These are phyloP conservation scores for Santalum album DNA, from an alignment of 164 flowering plant species.

Conservation along the genomic window DNA sequence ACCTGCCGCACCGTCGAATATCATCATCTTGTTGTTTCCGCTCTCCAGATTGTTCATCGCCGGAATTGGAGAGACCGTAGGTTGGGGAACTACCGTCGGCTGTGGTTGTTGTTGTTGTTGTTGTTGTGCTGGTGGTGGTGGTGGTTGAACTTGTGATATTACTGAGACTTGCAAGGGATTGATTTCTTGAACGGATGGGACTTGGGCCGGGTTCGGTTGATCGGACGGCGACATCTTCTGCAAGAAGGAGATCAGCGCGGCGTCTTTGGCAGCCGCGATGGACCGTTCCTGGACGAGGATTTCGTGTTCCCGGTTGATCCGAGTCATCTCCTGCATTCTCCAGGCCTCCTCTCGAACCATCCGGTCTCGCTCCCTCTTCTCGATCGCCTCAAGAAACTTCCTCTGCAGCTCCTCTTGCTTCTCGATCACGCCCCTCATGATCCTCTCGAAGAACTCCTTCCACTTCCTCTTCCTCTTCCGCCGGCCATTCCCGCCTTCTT, in stretches of 20 bases:
- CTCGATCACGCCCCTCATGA: slow-evolving; percentile 47
- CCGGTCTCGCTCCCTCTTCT: slow-evolving; percentile 52
- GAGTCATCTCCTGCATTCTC: slow-evolving; percentile 56
- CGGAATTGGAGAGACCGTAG: no score
- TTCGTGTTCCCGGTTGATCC: slow-evolving; percentile 51
- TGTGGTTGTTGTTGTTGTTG: slow-evolving; percentile 6
- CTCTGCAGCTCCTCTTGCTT: slow-evolving; percentile 59
- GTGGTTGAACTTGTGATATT: slow-evolving; percentile 2
- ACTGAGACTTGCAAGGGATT: not conserved
- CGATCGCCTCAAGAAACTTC: slow-evolving; percentile 50
- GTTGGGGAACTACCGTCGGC: not conserved
- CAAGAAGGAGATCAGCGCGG: slow-evolving; percentile 53
- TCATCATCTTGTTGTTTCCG: slow-evolving; percentile 1
- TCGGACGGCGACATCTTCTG: slow-evolving; percentile 41
- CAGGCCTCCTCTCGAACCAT: slow-evolving; percentile 58
- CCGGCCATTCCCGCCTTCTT: slow-evolving; percentile 17
- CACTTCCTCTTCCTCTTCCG: slow-evolving; percentile 50
- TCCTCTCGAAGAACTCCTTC: slow-evolving; percentile 52
- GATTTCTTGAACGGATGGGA: not conserved
- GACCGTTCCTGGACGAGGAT: slow-evolving; percentile 56
- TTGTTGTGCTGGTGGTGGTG: slow-evolving; percentile 5
- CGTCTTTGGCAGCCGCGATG: slow-evolving; percentile 53
- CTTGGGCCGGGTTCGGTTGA: slow-evolving; percentile 15
- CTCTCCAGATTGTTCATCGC: slow-evolving; percentile 9
- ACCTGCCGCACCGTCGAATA: not conserved